Base-by-base conservation (phyloP, 2,329 filamentous ascomycete genomes). In the Pyrenochaeta sp. region DNA sequence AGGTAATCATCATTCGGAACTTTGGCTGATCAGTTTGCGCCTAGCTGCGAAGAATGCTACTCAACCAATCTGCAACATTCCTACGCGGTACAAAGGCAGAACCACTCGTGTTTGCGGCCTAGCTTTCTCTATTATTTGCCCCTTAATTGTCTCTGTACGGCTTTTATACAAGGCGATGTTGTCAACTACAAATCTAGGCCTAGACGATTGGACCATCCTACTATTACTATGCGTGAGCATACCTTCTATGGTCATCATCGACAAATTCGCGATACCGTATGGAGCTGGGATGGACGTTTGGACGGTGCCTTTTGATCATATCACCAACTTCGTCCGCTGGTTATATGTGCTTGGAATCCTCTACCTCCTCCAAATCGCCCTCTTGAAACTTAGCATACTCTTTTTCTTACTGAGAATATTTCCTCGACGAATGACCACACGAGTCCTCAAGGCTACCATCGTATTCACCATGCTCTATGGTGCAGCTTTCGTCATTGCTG, bases 241-340 rank as follows among this genome's bases (percentile, higher is more conserved):
- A 17, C 69, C 71, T 4, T 61, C 60, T 12, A 63, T 69, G 7
- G 43, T 72, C 20, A 52, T 73, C 15, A 68, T 61, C 37, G 65
- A 68, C 27, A 47, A 49, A 12, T 59, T 46, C 7, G 37, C 55
- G 12, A 20, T 65, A 7, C 46, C 51, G 1, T 64, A 66, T 15
- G 83, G 83, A 1, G 67, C 84, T 7, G 82, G 83, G 6, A 75
- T 65, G 15, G 83, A 85, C 43, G 74, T 84, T 12, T 85, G 82
- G 82, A 82, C 80, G 0, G 54, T 85, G 4, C 54, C 71, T 0
- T 66, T 74, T 0, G 64, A 74, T 0, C 60, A 75, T 14, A 77
- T 86, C 40, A 81, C 77, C 27, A 64, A 66, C 0, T 82, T 85
- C 23, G 66, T 75, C 29, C 51, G 58, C 43, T 63, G 57, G 39